A percentile compares a stretch with the other conserved stretches of the same genome.
These are phyloP conservation scores for Lindgomyces ingoldianus DNA, from an alignment of 495 filamentous ascomycete genomes.

Conservation along the genomic window DNA sequence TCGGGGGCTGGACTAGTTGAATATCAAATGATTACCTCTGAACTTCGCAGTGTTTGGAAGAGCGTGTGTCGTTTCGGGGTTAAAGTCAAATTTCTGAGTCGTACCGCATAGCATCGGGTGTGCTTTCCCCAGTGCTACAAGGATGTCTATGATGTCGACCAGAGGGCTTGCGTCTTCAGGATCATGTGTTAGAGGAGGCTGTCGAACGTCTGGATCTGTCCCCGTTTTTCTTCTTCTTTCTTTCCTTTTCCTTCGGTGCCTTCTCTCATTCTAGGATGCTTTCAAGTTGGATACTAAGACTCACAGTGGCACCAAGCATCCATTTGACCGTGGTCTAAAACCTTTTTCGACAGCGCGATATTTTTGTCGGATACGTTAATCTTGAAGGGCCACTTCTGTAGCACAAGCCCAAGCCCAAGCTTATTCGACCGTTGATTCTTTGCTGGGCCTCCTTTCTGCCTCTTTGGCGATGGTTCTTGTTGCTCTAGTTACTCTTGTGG, in stretches of 20 bases:
- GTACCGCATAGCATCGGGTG: background rate
- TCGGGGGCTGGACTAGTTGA: background rate
- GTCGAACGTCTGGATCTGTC: background rate
- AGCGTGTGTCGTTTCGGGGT: background rate
- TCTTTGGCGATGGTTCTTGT: no score
- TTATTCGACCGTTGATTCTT: no score
- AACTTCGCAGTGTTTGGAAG: background rate
- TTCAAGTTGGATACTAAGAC: background rate
- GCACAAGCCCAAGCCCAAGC: background rate
- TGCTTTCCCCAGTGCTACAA: background rate
- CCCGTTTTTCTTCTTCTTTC: background rate
- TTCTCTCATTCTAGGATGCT: background rate
- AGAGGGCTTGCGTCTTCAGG: background rate
- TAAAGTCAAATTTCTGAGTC: background rate
- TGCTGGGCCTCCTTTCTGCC: no score
- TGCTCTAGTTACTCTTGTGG: no score
- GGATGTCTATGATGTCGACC: background rate
- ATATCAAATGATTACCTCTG: background rate
- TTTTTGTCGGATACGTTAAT: background rate
- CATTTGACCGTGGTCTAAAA: background rate
- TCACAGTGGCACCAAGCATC: background rate
- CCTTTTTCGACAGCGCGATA: background rate
- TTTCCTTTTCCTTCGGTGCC: background rate
- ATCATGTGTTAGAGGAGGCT: background rate
- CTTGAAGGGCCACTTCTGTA: background rate